Evolutionary conservation across 164 flowering plant genomes (phyloP).

Genomic region (Nymphaea colorata): DNA sequence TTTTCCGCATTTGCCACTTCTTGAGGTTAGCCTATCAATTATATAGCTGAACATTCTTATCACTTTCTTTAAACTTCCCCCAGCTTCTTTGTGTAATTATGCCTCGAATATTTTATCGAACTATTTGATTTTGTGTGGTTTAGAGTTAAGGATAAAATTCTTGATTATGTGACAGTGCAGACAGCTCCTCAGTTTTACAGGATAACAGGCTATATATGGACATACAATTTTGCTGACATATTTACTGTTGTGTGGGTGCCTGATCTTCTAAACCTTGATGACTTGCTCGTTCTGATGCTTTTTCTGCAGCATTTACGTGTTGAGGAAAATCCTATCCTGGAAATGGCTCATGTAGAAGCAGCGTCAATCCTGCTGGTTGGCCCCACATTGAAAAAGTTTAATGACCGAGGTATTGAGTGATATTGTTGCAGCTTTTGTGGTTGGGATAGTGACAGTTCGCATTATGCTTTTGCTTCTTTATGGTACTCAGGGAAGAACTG

Average conservation of each 20-base stretch:
- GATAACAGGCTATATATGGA: not conserved
- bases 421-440: too few species aligned
- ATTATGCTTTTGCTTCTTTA: too few species aligned
- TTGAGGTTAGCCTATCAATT: slow-evolving; percentile 58
- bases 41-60: too few species aligned
- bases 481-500: too few species aligned
- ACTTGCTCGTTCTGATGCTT: not conserved
- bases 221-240: not conserved
- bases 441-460: too few species aligned
- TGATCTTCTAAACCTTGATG: not conserved
- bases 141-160: too few species aligned
- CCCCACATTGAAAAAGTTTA: slow-evolving; percentile 86
- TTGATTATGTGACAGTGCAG: too few species aligned
- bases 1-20: slow-evolving; percentile 87
- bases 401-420: slow-evolving; percentile 67
- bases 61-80: too few species aligned
- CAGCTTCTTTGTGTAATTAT: too few species aligned
- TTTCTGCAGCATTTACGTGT: slow-evolving; percentile 75
- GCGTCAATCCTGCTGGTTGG: slow-evolving; percentile 93
- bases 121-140: too few species aligned
- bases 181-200: not conserved
- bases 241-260: not conserved
- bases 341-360: slow-evolving; percentile 93
- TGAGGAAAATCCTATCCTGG: slow-evolving; percentile 97
- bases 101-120: too few species aligned